Evolutionary conservation across 164 flowering plant genomes (phyloP), one percentile per base, ranked within the genome.

Genomic region (Kalanchoe fedtschenkoi): DNA sequence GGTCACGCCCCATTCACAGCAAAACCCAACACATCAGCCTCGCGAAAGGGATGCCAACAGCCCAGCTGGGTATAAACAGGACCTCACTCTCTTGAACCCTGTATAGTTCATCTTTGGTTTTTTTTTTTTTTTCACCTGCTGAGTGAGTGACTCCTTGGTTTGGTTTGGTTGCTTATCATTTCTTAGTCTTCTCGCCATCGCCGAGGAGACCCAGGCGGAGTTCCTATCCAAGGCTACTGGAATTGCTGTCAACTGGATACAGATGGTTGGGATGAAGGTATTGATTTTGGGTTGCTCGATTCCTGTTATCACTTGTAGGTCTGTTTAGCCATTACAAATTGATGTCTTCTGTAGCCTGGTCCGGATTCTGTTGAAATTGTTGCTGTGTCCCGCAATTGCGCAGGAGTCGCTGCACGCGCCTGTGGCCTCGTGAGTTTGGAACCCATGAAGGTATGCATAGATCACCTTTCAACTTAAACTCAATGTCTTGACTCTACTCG

Each of bases 281-380:
- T 3, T 5, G 8, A 19, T n/a, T 10, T 44, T 17, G n/a, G n/a
- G 33, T 2, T 17, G 34, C 2, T 34, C 3, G 32, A 4, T 2
- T 6, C 15, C 21, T 19, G 21, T 19, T n/a, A 44, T 2, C 24
- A 19, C 8, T n/a, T 11, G 24, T 19, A n/a, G 15, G 6, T 19
- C 24, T n/a, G 22, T 5, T 6, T 4, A 39, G 6, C n/a, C 6
- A 4, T 0, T 44, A 6, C 13, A n/a, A n/a, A 4, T 4, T 44
- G 38, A 26, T 15, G 62, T 19, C 3, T 44, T n/a, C 9, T n/a
- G 2, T 71, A 86, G 88, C 88, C 88, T 86, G 91, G 91, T 86
- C 91, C 88, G 83, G 91, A 86, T 83, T 86, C 87, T 77, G 84
- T 86, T 82, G 88, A 88, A 72, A 86, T 86, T 66, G 83, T 81